Base-by-base conservation (phyloP, 2,329 filamentous ascomycete genomes). In the Arachnomyces sp. region DNA sequence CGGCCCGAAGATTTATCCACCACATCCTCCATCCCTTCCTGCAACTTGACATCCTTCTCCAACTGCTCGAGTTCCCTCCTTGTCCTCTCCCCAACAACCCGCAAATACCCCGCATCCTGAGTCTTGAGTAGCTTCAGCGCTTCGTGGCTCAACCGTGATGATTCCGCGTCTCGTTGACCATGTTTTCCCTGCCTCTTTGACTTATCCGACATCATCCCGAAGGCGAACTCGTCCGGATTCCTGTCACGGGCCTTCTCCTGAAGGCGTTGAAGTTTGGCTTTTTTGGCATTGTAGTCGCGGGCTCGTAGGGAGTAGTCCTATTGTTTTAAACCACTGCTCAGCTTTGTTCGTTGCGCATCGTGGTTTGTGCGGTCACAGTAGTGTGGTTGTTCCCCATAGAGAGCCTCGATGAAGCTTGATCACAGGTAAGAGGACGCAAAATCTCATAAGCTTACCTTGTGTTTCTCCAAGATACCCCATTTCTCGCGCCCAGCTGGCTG, bases 381-480 rank as follows among this genome's bases (percentile, higher is more conserved):
- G 20, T 25, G 9, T 25, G 9, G 5, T 25, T 25, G 5, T 9
- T 25, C n/a, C n/a, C n/a, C n/a, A n/a, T n/a, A n/a, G n/a, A 25
- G 20, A 40, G 40, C 35, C 34, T 31, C 6, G 12, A 36, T 5
- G 20, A 9, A 5, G 20, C 9, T 9, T 25, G 20, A 5, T 9
- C 20, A 25, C 20, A 25, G 20, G 9, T 25, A 25, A 9, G 20
- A 25, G 9, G 20, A 25, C 9, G 9, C 9, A 9, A 25, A 9
- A 25, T 9, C 20, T 25, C 9, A 25, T 25, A 25, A 5, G 47
- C 39, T 17, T 57, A 82, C 81, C 70, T 95, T 95, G 74, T 92
- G 84, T 69, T 98, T 96, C 64, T 96, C 92, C 46, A 96, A 80
- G 15, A 96, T 76, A 49, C 92, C 92, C 66, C 88, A 87, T 70